Conservation (phyloP, 2,329 filamentous ascomycete genomes). For the Colletotrichum ledebouriae region DNA sequence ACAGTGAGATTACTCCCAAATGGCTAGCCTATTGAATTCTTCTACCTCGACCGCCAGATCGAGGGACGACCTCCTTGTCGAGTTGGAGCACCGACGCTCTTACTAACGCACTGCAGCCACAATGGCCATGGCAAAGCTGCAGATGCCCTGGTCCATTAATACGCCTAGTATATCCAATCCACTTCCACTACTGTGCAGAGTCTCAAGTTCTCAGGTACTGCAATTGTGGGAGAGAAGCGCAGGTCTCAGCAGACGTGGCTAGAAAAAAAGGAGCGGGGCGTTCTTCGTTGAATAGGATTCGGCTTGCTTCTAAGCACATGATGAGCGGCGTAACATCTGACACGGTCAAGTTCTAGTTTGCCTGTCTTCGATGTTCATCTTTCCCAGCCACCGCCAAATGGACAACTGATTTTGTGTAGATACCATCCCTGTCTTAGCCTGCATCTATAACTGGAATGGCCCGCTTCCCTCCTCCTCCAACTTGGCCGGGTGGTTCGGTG, state of each 20-base stretch:
- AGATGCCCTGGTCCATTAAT: conserved; percentile 12
- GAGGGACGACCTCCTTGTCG: not conserved
- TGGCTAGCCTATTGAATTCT: not conserved
- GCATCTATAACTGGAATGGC: no score
- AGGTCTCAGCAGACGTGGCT: conserved; percentile 8
- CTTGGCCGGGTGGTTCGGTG: no score
- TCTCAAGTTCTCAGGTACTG: not conserved
- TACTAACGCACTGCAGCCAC: not conserved
- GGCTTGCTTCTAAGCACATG: conserved; percentile 36
- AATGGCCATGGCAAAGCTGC: not conserved
- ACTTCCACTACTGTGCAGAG: not conserved
- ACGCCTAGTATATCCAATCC: conserved; percentile 22
- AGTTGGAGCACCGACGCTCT: not conserved
- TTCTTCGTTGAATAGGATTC: conserved; percentile 1
- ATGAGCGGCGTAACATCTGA: conserved; percentile 10
- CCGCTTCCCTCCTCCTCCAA: no score
- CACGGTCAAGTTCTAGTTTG: not conserved
- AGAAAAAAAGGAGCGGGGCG: not conserved
- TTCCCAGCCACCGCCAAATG: conserved; percentile 11
- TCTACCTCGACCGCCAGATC: conserved; percentile 33
- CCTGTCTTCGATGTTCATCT: not conserved
- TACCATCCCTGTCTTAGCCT: not conserved
- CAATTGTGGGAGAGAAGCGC: not conserved
- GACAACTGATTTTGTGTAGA: not conserved
- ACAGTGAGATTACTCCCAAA: conserved; percentile 1